Evolutionary conservation across 1,284 basidiomycete genomes (phyloP).

Genomic region (Vanrija sp.): DNA sequence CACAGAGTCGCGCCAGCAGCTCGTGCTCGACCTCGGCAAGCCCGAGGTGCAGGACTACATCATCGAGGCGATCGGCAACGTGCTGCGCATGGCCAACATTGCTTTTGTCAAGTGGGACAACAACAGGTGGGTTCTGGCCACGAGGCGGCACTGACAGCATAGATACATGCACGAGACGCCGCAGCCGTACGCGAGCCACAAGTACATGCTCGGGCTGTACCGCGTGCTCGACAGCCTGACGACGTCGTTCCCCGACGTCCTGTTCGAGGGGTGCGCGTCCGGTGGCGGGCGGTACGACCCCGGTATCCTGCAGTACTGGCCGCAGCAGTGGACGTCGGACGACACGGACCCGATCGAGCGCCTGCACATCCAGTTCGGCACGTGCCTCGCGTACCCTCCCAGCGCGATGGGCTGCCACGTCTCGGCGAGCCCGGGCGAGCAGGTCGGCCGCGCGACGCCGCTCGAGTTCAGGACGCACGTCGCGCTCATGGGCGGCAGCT

Average conservation of each 20-base stretch:
- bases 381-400: conserved; percentile 28
- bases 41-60: conserved; percentile 33
- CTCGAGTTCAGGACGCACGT: conserved; percentile 38
- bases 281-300: conserved; percentile 38
- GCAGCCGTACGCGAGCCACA: conserved; percentile 13
- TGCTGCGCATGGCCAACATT: conserved; percentile 26
- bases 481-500: conserved; percentile 39
- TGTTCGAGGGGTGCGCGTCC: conserved; percentile 38
- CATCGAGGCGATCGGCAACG: conserved; percentile 17
- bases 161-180: conserved; percentile 28
- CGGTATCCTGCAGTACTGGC: conserved; percentile 31
- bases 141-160: conserved; percentile 27
- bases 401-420: conserved; percentile 32
- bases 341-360: conserved; percentile 34
- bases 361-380: conserved; percentile 34
- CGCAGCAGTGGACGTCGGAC: conserved; percentile 35
- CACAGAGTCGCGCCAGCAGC: conserved; percentile 29
- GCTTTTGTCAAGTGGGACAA: conserved; percentile 39
- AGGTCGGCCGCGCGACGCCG: conserved; percentile 25
- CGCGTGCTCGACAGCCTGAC: conserved; percentile 28
- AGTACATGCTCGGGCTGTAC: conserved; percentile 36
- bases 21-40: conserved; percentile 32
- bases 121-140: conserved; percentile 36
- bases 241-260: conserved; percentile 24
- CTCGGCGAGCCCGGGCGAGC: conserved; percentile 30